Base-by-base conservation (phyloP, 495 filamentous ascomycete genomes). In the Aspergillus mulundensis region DNA sequence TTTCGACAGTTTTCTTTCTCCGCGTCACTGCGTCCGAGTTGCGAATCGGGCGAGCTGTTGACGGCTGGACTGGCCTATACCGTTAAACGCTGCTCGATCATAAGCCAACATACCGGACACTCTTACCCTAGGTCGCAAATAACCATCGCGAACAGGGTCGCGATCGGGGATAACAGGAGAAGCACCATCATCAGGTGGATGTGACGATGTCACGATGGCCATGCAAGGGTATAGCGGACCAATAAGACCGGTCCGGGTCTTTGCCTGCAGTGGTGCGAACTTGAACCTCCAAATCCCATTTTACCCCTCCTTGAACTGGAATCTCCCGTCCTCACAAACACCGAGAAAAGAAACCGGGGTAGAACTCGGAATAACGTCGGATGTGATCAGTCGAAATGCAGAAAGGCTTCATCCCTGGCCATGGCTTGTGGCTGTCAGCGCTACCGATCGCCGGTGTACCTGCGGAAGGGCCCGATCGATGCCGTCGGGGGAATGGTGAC, bases 151-250 rank as follows among this genome's bases (percentile, higher is more conserved):
- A 36, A 20, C 34, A 34, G 20, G 14, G 43, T 28, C 25, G 12
- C 15, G 15, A 56, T 44, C 21, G 49, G 48, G 59, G 60, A 50
- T 50, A 55, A 39, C 56, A 56, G 43, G 52, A 24, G 4, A 24
- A 38, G 8, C 15, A 1, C 5, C 21, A 23, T 16, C 42, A 48
- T 34, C 32, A 46, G 47, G 16, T 23, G 42, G 36, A 19, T 55
- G 54, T 59, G 54, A 51, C 50, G 51, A 50, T 42, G 32, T 8
- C 25, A 28, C 25, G 25, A 3, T 28, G 25, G 24, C 50, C 50
- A 65, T 50, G 62, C 59, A 65, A 65, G 62, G 62, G 54, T 53
- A 30, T 32, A 41, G 50, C 44, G 49, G 54, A 41, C 50, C 53
- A 49, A 56, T 48, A 38, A 50, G 45, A 45, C 54, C 34, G 53